phyloP scores from a whole-genome alignment of 108 stramenopile species.

The Nitzschia sp. region DNA sequence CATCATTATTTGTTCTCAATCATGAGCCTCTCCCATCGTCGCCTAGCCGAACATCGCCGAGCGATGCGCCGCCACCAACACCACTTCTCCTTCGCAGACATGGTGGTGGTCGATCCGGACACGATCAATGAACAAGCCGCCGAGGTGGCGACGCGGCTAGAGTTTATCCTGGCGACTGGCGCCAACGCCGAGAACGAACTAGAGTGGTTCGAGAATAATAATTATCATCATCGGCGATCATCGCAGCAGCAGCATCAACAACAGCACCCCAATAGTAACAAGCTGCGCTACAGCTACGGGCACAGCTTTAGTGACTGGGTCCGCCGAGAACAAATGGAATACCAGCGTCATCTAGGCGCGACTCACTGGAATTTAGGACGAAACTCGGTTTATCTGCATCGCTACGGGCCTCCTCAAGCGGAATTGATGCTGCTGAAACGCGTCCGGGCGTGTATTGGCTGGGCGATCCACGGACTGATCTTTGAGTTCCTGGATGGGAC shows the following conservation, averaged over 20 bases:
- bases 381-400: background rate
- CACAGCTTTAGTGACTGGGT: background rate
- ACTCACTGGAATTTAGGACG: background rate
- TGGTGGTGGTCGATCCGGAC: background rate
- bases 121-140: background rate
- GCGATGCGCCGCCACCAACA: background rate
- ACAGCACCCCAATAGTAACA: background rate
- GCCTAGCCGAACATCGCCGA: background rate
- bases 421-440: constrained; percentile 6
- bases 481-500: constrained; percentile 10
- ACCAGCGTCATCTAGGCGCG: background rate
- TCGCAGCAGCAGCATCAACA: too few relatives aligned
- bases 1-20: too few relatives aligned
- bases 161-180: background rate
- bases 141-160: background rate
- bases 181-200: background rate
- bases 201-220: background rate
- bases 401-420: background rate
- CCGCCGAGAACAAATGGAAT: background rate
- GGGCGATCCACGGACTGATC: constrained; percentile 7
- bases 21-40: background rate
- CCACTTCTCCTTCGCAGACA: background rate
- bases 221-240: too few relatives aligned
- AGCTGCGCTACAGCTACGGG: background rate
- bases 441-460: constrained; percentile 11